A percentile compares a stretch with the other conserved stretches of the same genome.
These are phyloP conservation scores for Cutaneotrichosporon dermatis DNA, from an alignment of 1,284 basidiomycete species.

Conservation along the genomic window DNA sequence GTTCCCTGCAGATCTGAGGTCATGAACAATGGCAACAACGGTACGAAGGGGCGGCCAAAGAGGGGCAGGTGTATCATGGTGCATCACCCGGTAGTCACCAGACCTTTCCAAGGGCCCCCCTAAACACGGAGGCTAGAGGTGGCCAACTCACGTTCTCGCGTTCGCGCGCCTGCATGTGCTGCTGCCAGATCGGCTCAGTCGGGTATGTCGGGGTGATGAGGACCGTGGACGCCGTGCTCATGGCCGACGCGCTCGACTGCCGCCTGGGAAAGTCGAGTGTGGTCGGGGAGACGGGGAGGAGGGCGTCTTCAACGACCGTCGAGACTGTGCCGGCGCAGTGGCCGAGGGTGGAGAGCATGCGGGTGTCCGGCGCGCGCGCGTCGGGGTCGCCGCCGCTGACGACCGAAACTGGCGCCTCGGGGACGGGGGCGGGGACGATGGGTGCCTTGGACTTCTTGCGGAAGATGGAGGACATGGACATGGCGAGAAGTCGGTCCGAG, in stretches of 20 bases:
- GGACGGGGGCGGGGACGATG: neutral
- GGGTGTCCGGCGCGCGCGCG: neutral
- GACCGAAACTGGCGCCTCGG: neutral
- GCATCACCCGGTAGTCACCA: neutral
- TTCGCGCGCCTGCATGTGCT: neutral
- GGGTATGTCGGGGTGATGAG: neutral
- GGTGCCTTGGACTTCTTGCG: neutral
- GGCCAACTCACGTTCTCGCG: neutral
- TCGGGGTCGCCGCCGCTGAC: neutral
- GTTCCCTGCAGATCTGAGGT: too few species aligned
- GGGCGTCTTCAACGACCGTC: neutral
- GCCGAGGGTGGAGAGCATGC: neutral
- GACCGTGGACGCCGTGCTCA: neutral
- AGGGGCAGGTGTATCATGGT: neutral
- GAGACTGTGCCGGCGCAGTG: neutral
- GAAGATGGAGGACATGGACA: constrained; percentile 1
- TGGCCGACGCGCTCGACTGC: neutral
- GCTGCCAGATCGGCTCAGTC: neutral
- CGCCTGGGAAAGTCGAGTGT: neutral
- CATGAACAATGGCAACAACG: too few species aligned
- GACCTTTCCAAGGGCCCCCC: neutral
- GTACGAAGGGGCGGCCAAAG: neutral
- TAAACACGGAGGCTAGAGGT: neutral
- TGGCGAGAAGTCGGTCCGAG: too few species aligned
- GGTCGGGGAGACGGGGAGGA: neutral